Evolutionary conservation across 2,329 filamentous ascomycete species (phyloP), one percentile per base, ranked within the genome.

Genomic region (Pseudomassariella vexata): DNA sequence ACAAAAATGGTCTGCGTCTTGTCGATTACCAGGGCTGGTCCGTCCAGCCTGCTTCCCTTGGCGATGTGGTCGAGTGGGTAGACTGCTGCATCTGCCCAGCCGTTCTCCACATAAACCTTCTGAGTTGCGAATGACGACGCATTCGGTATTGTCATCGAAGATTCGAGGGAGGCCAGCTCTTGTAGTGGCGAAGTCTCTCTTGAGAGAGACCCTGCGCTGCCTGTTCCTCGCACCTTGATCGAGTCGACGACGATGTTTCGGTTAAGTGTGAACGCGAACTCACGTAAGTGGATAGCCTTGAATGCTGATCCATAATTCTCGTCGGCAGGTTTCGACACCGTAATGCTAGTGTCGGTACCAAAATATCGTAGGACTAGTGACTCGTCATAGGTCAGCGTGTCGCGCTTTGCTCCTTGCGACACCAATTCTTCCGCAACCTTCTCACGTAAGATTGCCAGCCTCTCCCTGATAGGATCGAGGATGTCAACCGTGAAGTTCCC

Each of bases 1-100:
- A 89, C 73, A 3, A 87, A 76, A 35, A 89, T 84, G 0, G 83
- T 88, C 52, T 88, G 83, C 0, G 78, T 82, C 25, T 76, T 73
- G 47, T 82, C 83, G 18, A 81, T 79, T 33, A 87, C 70, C 47
- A 86, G 30, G 0, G 59, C 57, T 0, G 60, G 59, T 0, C 57
- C 59, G 3, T 35, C 25, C 17, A 60, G 41, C 1, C 38, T 30
- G 9, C 35, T 36, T 2, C 42, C 41, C 28, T 41, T 41, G 5
- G 40, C 27, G 3, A 57, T 34, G 7, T 38, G 26, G 8, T 42
- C 44, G 5, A 58, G 46, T 8, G 41, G 44, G 28, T 50, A 57
- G 4, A 59, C 40, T 3, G 38, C 43, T 1, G 48, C 45, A 5
- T 51, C 33, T 5, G 30, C 32, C 52, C 50, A 56, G 8, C 32